Percentiles rank a stretch among this genome's conserved stretches.
Conservation (phyloP, 306 rosid species). For the Cicer chorassanicum region DNA sequence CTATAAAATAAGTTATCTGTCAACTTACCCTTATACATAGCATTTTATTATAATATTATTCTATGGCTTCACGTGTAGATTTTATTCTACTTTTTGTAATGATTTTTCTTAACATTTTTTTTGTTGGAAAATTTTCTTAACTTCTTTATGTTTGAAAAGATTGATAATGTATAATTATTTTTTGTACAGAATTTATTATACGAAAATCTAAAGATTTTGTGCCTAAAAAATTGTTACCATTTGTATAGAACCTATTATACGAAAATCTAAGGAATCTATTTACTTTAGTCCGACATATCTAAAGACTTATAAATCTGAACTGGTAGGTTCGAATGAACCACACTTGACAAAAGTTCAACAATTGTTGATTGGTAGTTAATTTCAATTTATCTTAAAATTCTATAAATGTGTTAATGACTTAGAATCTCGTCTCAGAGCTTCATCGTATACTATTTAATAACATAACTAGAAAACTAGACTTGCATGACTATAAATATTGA, state of each 20-base stretch:
- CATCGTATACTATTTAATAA: no score
- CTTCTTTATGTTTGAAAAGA: not conserved
- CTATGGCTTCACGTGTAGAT: constrained; percentile 39
- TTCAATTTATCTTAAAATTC: no score
- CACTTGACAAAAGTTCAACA: no score
- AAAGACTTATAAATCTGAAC: no score
- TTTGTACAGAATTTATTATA: not conserved
- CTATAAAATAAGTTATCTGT: constrained; percentile 21
- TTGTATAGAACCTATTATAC: not conserved
- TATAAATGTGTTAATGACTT: no score
- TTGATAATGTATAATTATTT: not conserved
- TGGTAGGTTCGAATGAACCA: no score
- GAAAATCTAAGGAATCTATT: not conserved
- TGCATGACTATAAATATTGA: no score
- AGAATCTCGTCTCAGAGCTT: no score
- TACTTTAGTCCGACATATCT: no score
- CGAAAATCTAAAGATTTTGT: not conserved
- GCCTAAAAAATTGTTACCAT: no score
- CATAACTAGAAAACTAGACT: no score
- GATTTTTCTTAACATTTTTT: not conserved
- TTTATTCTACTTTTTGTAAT: not conserved
- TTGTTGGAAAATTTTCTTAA: not conserved
- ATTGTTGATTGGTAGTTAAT: no score
- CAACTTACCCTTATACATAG: constrained; percentile 23
- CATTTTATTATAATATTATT: constrained; percentile 6